These are phyloP conservation scores for Eucalyptus melliodora DNA, from an alignment of 345 rosid species.

Conservation along the genomic window DNA sequence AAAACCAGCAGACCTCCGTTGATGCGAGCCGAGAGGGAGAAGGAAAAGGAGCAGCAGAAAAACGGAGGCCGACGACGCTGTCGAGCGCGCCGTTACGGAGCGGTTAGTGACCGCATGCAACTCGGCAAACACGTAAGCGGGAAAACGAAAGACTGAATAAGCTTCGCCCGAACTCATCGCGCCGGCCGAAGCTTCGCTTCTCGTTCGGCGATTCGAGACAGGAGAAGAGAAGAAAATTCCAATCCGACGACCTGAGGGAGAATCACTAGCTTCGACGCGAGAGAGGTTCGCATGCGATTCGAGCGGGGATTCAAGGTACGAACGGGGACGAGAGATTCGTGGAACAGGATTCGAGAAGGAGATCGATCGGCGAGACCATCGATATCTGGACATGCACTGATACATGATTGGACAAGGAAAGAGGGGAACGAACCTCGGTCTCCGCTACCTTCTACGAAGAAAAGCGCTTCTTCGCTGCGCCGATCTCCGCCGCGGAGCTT, in stretches of 20 bases:
- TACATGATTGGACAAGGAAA: background rate
- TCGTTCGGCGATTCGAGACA: background rate
- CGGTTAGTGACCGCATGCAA: background rate
- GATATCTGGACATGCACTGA: background rate
- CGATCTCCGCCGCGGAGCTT: background rate
- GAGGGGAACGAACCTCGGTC: background rate
- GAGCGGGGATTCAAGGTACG: no score
- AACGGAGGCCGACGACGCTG: background rate
- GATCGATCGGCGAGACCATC: background rate
- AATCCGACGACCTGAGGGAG: background rate
- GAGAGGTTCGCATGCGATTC: no score
- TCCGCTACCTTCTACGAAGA: background rate
- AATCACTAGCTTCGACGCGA: no score
- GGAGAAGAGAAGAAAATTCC: background rate
- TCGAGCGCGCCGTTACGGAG: background rate
- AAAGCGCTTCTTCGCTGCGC: background rate
- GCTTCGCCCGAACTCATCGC: background rate
- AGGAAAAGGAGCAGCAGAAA: background rate
- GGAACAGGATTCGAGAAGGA: background rate
- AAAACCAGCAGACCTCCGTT: background rate
- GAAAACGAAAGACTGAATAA: background rate
- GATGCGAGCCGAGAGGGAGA: background rate
- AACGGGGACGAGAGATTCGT: no score
- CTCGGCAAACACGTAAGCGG: background rate
- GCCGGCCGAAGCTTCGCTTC: background rate